Base-by-base conservation (phyloP, 2,329 filamentous ascomycete species). In the Ceratocystis papillata region DNA sequence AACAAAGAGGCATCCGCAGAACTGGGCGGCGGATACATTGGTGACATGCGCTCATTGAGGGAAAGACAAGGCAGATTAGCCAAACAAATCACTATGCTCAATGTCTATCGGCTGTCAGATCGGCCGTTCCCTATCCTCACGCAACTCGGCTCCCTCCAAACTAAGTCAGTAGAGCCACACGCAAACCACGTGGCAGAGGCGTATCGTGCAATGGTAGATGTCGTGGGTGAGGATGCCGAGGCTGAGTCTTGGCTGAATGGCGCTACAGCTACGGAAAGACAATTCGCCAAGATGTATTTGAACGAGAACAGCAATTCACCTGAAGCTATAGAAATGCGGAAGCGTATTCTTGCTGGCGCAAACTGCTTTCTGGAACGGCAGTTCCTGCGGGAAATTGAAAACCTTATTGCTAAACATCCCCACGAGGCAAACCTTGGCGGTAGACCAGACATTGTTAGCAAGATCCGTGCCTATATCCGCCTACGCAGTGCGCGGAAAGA, bases 381-480 rank as follows among this genome's bases (percentile, higher is more conserved):
- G 69, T 96, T 96, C 75, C 86, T 88, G 73, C 79, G 81, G 62
- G 86, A 93, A 70, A 81, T 97, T 46, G 89, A 96, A 73, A 81
- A 79, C 8, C 79, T 88, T 50, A 87, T 99, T 68, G 81, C 83
- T 48, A 95, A 88, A 75, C 90, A 94, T 73, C 91, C 92, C 1
- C 85, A 87, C 65, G 92, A 96, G 73, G 93, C 94, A 37, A 89
- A 89, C 73, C 82, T 96, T 53, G 94, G 94, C 68, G 94, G 94
- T 69, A 84, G 91, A 50, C 94, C 94, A 0, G 90, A 92, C 65
- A 84, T 90, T 25, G 82, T 92, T 70, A 96, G 89, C 79, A 96
- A 96, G 77, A 87, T 96, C 72, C 90, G 90, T 72, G 94, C 90
- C 6, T 99, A 93, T 73, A 90, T 99, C 70, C 86, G 92, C 62